Conservation (phyloP, 306 rosid species). For the Clitoria ternatea region DNA sequence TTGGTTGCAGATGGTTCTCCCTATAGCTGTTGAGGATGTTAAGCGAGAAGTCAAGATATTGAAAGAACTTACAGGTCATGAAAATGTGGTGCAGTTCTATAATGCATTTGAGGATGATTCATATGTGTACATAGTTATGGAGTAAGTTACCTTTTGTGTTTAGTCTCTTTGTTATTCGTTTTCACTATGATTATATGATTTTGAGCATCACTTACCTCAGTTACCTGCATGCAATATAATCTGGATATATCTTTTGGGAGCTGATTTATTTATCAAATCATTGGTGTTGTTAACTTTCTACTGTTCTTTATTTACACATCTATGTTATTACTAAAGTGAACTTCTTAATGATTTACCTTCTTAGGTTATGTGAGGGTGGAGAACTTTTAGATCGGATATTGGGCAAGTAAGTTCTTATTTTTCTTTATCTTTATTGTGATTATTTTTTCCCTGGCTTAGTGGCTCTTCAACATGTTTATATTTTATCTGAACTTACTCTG, state of each 20-base stretch:
- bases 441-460: slow-evolving; percentile 1
- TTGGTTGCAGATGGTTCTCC: slow-evolving; percentile 89
- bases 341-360: not conserved
- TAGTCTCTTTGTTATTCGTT: slow-evolving; percentile 2
- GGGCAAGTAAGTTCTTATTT: slow-evolving; percentile 67
- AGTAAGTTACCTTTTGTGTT: slow-evolving; percentile 51
- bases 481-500: slow-evolving; percentile 14
- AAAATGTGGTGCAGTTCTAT: slow-evolving; percentile 85
- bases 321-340: not conserved
- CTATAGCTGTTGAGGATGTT: slow-evolving; percentile 97
- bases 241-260: slow-evolving; percentile 7
- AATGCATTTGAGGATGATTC: slow-evolving; percentile 91
- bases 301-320: not conserved
- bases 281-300: not conserved
- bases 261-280: slow-evolving; percentile 24
- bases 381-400: slow-evolving; percentile 93
- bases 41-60: slow-evolving; percentile 93
- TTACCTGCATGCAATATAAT: not conserved
- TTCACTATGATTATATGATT: slow-evolving; percentile 14
- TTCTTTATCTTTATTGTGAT: slow-evolving; percentile 14
- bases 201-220: slow-evolving; percentile 9
- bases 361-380: slow-evolving; percentile 97
- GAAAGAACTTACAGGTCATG: slow-evolving; percentile 89
- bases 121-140: slow-evolving; percentile 96
- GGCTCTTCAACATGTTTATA: not conserved